These are phyloP conservation scores for Triticum monococcum DNA, from an alignment of 176 grass and related monocot genomes.

Conservation along the genomic window DNA sequence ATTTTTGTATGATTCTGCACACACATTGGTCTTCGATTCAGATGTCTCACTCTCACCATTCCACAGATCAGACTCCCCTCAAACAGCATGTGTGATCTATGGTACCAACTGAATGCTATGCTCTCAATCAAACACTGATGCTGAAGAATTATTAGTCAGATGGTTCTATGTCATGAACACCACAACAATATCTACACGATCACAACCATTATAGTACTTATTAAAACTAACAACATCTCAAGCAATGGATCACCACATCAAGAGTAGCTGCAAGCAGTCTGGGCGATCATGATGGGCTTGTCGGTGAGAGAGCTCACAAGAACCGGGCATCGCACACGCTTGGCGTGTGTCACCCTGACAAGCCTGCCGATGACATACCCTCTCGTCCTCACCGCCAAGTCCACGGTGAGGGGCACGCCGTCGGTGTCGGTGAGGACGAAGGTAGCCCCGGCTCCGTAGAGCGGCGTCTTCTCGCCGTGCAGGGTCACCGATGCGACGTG, in stretches of 20 bases:
- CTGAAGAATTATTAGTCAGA: background rate
- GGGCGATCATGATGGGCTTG: slow-evolving; percentile 53
- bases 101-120: background rate
- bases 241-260: background rate
- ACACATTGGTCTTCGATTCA: slow-evolving; percentile 26
- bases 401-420: slow-evolving; percentile 54
- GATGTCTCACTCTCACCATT: background rate
- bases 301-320: slow-evolving; percentile 40
- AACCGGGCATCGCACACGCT: slow-evolving; percentile 51
- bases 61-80: background rate
- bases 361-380: slow-evolving; percentile 82
- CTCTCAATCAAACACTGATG: background rate
- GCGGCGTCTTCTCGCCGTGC: slow-evolving; percentile 71
- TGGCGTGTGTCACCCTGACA: slow-evolving; percentile 67
- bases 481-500: slow-evolving; percentile 37
- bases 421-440: slow-evolving; percentile 40
- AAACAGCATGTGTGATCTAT: background rate
- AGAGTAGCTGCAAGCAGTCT: slow-evolving; percentile 44
- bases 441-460: slow-evolving; percentile 78
- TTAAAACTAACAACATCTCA: background rate
- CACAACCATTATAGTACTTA: too few species aligned
- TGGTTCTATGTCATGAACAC: background rate
- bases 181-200: background rate
- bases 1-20: slow-evolving; percentile 30
- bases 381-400: slow-evolving; percentile 44